Conservation (phyloP, 139 green algal genomes). For the Picochlorum sp. region DNA sequence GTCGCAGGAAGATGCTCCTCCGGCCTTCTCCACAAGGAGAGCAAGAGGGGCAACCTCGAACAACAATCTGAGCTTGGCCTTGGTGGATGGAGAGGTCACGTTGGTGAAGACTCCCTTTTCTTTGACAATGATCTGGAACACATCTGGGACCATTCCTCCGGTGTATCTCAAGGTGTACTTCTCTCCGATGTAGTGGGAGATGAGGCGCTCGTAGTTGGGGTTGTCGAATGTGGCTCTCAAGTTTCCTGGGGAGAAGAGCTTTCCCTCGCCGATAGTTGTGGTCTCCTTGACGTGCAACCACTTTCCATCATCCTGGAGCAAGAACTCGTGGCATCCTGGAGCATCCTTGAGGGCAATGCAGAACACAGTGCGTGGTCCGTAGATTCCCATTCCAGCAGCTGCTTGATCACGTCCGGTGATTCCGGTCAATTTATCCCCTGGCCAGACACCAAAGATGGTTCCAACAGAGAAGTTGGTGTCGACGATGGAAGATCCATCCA, state of each 20-base stretch:
- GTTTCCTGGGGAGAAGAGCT: conserved; percentile 94
- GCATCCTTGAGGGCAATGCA: conserved; percentile 79
- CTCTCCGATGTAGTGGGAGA: conserved; percentile 87
- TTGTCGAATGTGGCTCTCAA: conserved; percentile 92
- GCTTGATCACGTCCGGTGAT: conserved; percentile 73
- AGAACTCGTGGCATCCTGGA: conserved; percentile 88
- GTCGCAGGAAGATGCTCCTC: conserved; percentile 67
- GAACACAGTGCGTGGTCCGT: conserved; percentile 85
- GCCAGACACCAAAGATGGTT: conserved; percentile 93
- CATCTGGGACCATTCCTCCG: conserved; percentile 90
- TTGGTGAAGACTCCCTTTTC: conserved; percentile 95
- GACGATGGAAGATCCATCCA: conserved; percentile 90
- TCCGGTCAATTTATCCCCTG: conserved; percentile 68
- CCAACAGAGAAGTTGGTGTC: conserved; percentile 95
- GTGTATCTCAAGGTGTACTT: conserved; percentile 96
- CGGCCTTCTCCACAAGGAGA: conserved; percentile 71
- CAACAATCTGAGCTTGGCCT: conserved; percentile 91
- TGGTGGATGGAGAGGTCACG: conserved; percentile 85
- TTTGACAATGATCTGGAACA: conserved; percentile 97
- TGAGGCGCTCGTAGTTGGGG: conserved; percentile 80
- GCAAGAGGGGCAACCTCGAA: conserved; percentile 69
- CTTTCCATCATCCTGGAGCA: conserved; percentile 93
- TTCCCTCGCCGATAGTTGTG: conserved; percentile 82
- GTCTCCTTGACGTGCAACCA: conserved; percentile 95
- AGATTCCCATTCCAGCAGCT: conserved; percentile 83